Conservation (phyloP, 768 basidiomycete species). For the Serendipita sp. region DNA sequence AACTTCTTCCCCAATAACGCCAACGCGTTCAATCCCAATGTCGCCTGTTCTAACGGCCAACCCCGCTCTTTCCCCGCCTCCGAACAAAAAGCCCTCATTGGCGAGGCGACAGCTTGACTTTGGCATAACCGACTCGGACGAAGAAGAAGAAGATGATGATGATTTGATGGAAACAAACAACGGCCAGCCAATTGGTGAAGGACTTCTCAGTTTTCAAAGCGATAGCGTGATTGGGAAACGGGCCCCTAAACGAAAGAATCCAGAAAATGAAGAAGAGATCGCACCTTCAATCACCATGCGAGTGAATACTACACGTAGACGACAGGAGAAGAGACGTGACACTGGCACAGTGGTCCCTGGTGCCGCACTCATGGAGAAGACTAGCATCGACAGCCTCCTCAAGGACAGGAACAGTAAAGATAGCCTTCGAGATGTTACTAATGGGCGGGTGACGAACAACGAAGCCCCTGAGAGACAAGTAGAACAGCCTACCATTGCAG, state of each 20-base stretch:
- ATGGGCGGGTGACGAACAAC: not conserved
- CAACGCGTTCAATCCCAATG: not conserved
- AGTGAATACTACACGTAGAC: not conserved
- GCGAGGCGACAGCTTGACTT: not conserved
- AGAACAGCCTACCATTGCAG: not conserved
- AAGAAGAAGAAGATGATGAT: not conserved
- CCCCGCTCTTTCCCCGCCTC: constrained; percentile 2
- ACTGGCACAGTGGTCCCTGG: constrained; percentile 3
- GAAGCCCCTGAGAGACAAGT: too few species aligned
- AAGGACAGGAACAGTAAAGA: not conserved
- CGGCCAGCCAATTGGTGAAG: not conserved
- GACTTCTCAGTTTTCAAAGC: not conserved
- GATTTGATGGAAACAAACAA: not conserved
- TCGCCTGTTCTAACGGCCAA: not conserved
- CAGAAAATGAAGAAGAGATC: constrained; percentile 7
- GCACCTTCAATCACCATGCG: not conserved
- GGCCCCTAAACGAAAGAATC: not conserved
- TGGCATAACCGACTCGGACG: not conserved
- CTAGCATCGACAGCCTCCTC: constrained; percentile 9
- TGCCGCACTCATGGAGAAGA: not conserved
- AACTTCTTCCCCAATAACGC: not conserved
- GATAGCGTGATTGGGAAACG: constrained; percentile 2
- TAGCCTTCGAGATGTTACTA: constrained; percentile 7
- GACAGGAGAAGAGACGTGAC: constrained; percentile 3
- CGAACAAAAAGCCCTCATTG: not conserved